Evolutionary conservation across 2,329 filamentous ascomycete genomes (phyloP).

Genomic region (Colletotrichum sp.): DNA sequence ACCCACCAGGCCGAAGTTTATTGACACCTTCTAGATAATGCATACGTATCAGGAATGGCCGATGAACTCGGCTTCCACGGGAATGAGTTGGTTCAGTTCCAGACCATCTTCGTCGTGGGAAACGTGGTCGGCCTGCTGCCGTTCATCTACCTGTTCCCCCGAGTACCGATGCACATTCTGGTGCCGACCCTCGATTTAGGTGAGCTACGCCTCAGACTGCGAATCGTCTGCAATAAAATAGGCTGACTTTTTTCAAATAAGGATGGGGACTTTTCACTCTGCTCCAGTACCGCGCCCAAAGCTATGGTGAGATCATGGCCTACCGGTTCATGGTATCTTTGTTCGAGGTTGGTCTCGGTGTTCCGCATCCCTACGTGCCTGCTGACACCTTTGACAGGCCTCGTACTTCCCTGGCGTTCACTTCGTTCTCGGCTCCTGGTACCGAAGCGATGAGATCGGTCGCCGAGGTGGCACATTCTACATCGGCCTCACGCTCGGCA

Average conservation of each 20-base stretch:
- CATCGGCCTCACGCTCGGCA: slow-evolving; percentile 54
- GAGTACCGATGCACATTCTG: slow-evolving; percentile 51
- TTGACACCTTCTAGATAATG: neutral
- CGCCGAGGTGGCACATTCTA: slow-evolving; percentile 69
- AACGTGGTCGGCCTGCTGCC: slow-evolving; percentile 57
- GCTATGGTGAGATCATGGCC: slow-evolving; percentile 50
- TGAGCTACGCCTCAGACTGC: neutral
- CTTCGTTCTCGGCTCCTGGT: slow-evolving; percentile 58
- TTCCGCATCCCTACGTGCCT: slow-evolving; percentile 48
- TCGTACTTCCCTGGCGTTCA: slow-evolving; percentile 46
- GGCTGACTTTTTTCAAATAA: neutral
- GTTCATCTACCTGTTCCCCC: slow-evolving; percentile 55
- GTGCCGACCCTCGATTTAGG: slow-evolving; percentile 55
- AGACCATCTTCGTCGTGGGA: slow-evolving; percentile 33
- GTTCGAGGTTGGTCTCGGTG: slow-evolving; percentile 39
- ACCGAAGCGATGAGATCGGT: slow-evolving; percentile 63
- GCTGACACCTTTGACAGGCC: slow-evolving; percentile 9
- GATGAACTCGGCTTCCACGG: slow-evolving; percentile 8
- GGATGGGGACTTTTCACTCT: slow-evolving; percentile 63
- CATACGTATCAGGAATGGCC: slow-evolving; percentile 4
- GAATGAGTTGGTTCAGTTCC: neutral
- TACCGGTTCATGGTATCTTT: slow-evolving; percentile 45
- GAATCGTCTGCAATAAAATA: fast-evolving
- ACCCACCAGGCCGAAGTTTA: too few species aligned
- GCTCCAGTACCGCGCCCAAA: slow-evolving; percentile 54